Conservation (phyloP, 2,329 filamentous ascomycete species). For the Sarocladium oryzae region DNA sequence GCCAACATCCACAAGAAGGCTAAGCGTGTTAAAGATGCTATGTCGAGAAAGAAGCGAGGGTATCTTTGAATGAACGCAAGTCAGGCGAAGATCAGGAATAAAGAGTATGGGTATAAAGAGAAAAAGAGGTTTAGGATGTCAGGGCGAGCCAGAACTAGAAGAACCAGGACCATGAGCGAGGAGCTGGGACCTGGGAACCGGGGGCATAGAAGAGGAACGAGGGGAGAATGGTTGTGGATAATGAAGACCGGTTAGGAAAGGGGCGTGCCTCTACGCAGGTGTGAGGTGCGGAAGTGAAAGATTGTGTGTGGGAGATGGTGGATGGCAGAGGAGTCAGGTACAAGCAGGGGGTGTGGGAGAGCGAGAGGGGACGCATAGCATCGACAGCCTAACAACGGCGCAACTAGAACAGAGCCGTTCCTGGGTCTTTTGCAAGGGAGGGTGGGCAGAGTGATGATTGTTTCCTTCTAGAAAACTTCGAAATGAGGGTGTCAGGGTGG, state of each 20-base stretch:
- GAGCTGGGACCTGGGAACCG: neutral
- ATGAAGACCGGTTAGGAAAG: neutral
- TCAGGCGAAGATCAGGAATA: slow-evolving; percentile 3
- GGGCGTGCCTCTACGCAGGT: neutral
- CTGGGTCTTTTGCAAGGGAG: neutral
- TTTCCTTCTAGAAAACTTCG: slow-evolving; percentile 9
- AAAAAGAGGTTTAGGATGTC: neutral
- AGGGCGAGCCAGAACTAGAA: neutral
- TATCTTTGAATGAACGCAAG: slow-evolving; percentile 3
- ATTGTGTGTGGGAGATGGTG: slow-evolving; percentile 5
- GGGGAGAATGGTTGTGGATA: neutral
- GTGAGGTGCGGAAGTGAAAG: neutral
- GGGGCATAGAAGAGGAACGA: neutral
- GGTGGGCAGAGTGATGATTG: neutral
- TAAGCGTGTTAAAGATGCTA: slow-evolving; percentile 2
- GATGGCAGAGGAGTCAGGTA: neutral
- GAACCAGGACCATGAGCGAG: slow-evolving; percentile 1
- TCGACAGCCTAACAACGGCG: neutral
- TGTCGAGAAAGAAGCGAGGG: slow-evolving; percentile 4
- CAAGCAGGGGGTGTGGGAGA: slow-evolving; percentile 1
- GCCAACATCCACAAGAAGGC: slow-evolving; percentile 5
- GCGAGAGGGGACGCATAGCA: neutral
- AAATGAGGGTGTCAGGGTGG: neutral
- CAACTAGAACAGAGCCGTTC: neutral
- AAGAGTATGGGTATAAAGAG: neutral